Base-by-base conservation (phyloP, 345 rosid genomes). In the Anacardium occidentale region DNA sequence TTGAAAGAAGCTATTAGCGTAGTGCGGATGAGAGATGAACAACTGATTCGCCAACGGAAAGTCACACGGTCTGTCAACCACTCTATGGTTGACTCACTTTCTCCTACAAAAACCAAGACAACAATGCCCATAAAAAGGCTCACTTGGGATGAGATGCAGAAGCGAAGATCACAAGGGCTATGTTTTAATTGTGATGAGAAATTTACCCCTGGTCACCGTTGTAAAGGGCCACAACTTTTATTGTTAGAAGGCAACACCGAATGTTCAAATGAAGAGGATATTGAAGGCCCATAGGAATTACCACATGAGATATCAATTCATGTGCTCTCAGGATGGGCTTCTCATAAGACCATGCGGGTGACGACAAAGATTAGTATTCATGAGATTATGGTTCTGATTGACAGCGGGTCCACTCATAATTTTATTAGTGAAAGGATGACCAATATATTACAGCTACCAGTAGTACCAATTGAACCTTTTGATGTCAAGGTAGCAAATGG, bases 151-250 rank as follows among this genome's bases (percentile, higher is more conserved):
- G 74, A 71, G 4, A 71, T 47, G 59, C 29, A 29, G 5, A 47
- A 47, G 9, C 1, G 18, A 18, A 2, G n/a, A 1, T 6, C 66
- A 72, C 40, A 37, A 37, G 6, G 7, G 7, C 40, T 37, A 2
- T 37, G 40, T 7, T 37, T 37, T 37, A 37, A 72, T 24, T 72
- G 25, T 17, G 13, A 72, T 10, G 40, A 72, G 11, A 72, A 72
- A 37, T 62, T 62, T n/a, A 62, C 68, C 0, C 21, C 8, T 0
- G 21, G 50, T 0, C 60, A 74, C 7, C 17, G 9, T 6, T 74
- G 66, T n/a, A 8, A 26, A 7, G 3, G 48, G 1, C 21, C 66
- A 13, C 48, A 74, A 44, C 34, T 66, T 10, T 18, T 74, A 3
- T 10, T 68, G 0, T 47, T 68, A 47, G 34, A 74, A 47, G 66